Conservation (phyloP, 352 stramenopile genomes). For the Phytophthora kernoviae region DNA sequence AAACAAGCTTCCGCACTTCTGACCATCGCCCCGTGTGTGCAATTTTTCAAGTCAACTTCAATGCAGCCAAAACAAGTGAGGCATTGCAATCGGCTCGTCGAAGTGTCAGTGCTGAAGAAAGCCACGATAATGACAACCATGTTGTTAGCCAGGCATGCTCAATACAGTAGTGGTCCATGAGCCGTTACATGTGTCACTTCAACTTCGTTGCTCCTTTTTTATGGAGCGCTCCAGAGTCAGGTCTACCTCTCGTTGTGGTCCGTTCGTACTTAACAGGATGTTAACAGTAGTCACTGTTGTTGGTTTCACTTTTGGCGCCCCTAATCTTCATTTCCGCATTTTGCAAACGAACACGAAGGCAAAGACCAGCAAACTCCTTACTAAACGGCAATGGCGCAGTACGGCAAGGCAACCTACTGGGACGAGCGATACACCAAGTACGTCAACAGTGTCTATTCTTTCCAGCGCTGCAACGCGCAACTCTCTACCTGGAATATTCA, state of each 20-base stretch:
- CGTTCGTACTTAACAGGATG: background rate
- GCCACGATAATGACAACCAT: conserved; percentile 6
- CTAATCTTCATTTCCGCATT: background rate
- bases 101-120: conserved; percentile 1
- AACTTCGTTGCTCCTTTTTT: background rate
- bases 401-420: conserved; percentile 94
- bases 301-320: too few relatives aligned
- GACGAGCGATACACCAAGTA: conserved; percentile 95
- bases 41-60: conserved; percentile 66
- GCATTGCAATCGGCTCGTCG: conserved; percentile 11
- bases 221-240: too few relatives aligned
- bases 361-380: background rate
- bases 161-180: conserved; percentile 15
- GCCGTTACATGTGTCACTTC: background rate
- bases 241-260: too few relatives aligned
- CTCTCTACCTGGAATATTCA: background rate
- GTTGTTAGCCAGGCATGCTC: conserved; percentile 23
- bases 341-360: background rate
- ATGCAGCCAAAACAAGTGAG: background rate
- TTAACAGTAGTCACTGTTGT: too few relatives aligned
- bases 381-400: conserved; percentile 76
- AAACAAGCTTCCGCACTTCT: conserved; percentile 71
- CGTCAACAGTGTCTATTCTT: conserved; percentile 9
- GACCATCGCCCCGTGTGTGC: conserved; percentile 77
- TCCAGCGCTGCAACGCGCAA: background rate